Percentiles rank a stretch among this genome's conserved stretches.
Evolutionary conservation across 169 alveolate species (phyloP).

Genomic region (Plasmodium malariae): DNA sequence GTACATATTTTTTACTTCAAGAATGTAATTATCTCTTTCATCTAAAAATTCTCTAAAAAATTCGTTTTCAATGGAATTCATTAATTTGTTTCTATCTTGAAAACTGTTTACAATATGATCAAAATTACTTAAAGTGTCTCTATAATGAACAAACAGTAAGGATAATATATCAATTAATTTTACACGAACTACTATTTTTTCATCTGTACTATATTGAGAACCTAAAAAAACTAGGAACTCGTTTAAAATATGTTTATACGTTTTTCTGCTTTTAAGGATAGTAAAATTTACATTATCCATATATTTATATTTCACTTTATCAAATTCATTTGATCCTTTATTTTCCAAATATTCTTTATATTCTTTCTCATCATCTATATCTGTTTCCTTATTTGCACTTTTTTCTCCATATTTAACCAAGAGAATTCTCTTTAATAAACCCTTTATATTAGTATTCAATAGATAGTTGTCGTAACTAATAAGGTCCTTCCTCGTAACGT

Average conservation of each 20-base stretch:
- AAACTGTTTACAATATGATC: conserved; percentile 64
- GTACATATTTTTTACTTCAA: conserved; percentile 36
- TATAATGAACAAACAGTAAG: conserved; percentile 38
- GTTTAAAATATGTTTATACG: conserved; percentile 29
- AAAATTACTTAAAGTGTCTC: conserved; percentile 52
- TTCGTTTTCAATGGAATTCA: conserved; percentile 70
- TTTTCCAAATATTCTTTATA: conserved; percentile 23
- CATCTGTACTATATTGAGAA: conserved; percentile 54
- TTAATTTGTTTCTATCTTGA: conserved; percentile 67
- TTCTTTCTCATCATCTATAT: conserved; percentile 29
- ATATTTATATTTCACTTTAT: conserved; percentile 51
- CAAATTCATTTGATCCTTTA: conserved; percentile 61
- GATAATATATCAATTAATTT: conserved; percentile 68
- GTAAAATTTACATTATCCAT: conserved; percentile 56
- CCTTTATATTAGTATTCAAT: conserved; percentile 7
- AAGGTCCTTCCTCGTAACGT: conserved; percentile 1
- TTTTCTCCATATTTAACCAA: conserved; percentile 8
- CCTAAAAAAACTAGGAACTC: conserved; percentile 68
- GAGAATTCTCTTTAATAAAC: conserved; percentile 13
- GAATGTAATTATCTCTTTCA: conserved; percentile 51
- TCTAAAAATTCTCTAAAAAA: conserved; percentile 52
- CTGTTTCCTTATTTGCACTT: conserved; percentile 1
- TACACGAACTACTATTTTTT: conserved; percentile 47
- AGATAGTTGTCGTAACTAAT: not conserved
- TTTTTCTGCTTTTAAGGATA: conserved; percentile 42